Conservation (phyloP, 257 asterid genomes). For the Leonotis leonurus region DNA sequence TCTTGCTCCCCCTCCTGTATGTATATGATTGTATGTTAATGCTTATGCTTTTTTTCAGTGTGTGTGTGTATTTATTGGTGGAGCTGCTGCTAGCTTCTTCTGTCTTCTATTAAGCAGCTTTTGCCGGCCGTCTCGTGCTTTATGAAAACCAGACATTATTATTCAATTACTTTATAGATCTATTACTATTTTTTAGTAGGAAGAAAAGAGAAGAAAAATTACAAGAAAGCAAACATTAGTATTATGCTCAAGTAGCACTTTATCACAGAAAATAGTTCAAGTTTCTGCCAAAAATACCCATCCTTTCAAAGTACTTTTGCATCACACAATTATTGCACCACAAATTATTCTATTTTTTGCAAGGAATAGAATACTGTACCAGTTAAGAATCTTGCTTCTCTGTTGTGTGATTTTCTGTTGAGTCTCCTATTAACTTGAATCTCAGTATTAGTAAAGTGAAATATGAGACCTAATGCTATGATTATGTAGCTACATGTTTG, state of each 20-base stretch:
- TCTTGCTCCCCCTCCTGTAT: not conserved
- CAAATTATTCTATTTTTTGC: constrained; percentile 18
- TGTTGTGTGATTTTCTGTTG: not conserved
- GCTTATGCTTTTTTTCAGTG: too few relatives aligned
- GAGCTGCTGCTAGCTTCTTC: constrained; percentile 1
- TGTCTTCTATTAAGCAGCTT: constrained; percentile 62
- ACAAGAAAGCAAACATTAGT: not conserved
- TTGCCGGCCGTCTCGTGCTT: constrained; percentile 58
- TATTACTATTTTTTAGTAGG: not conserved
- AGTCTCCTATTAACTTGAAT: not conserved
- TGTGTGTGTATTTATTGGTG: not conserved
- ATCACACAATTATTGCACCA: constrained; percentile 18
- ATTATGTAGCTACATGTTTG: not conserved
- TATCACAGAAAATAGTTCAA: not conserved
- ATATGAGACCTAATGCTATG: not conserved
- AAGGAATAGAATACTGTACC: constrained; percentile 2
- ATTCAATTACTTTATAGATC: constrained; percentile 19
- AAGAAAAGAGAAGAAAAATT: not conserved
- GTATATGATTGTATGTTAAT: not conserved
- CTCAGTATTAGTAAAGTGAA: too few relatives aligned
- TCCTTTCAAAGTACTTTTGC: not conserved
- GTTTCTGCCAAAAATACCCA: constrained; percentile 14
- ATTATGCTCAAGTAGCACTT: not conserved
- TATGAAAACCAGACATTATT: constrained; percentile 35
- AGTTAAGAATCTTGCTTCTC: constrained; percentile 9